Evolutionary conservation across 192 early-diverging fungal species (phyloP).

Genomic region (Polychytrium aggregatum): DNA sequence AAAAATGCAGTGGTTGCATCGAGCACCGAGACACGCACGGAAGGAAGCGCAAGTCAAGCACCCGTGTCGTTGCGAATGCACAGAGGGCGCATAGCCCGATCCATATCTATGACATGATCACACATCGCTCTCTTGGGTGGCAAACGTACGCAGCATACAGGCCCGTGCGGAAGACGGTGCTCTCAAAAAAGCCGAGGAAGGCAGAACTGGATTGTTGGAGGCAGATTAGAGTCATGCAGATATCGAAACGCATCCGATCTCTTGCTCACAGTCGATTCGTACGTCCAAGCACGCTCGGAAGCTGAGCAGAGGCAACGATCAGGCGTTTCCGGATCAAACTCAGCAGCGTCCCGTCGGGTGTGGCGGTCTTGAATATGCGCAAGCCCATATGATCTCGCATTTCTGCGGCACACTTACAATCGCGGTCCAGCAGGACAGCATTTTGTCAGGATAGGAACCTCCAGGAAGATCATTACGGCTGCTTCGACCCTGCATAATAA

Average conservation of each 20-base stretch:
- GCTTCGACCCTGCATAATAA: constrained; percentile 14
- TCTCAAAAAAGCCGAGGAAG: constrained; percentile 21
- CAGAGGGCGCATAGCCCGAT: too few species aligned
- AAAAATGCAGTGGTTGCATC: not conserved
- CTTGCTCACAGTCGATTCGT: not conserved
- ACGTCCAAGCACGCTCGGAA: too few species aligned
- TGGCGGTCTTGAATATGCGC: not conserved
- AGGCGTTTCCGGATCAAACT: too few species aligned
- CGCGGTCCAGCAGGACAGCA: constrained; percentile 17
- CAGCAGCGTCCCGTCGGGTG: too few species aligned
- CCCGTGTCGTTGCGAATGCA: too few species aligned
- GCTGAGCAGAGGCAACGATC: too few species aligned
- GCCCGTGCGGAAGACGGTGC: constrained; percentile 20
- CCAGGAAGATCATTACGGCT: constrained; percentile 25
- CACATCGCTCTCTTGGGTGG: too few species aligned
- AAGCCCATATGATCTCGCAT: not conserved
- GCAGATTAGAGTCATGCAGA: not conserved
- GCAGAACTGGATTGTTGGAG: constrained; percentile 1
- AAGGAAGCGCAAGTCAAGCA: not conserved
- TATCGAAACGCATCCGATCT: not conserved
- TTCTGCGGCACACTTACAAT: constrained; percentile 4
- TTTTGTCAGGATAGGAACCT: constrained; percentile 21
- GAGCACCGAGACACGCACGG: not conserved
- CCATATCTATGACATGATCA: too few species aligned
- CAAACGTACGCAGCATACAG: constrained; percentile 24